These are phyloP conservation scores for Iris pallida DNA, from an alignment of 116 monocot genomes.

Conservation along the genomic window DNA sequence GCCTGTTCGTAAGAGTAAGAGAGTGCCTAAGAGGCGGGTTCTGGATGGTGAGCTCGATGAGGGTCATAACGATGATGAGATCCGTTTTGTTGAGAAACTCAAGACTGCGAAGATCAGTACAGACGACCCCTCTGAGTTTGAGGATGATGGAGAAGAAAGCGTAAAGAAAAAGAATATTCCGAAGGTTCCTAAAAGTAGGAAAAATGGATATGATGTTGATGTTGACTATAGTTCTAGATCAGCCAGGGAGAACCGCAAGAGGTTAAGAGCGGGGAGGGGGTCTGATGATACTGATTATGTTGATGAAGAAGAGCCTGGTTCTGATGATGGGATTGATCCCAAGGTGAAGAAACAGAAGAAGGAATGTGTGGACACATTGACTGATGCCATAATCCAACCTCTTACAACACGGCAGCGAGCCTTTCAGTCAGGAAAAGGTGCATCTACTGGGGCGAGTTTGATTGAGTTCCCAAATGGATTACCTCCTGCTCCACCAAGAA, in stretches of 20 bases:
- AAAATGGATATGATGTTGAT: slow-evolving; percentile 30
- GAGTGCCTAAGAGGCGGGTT: slow-evolving; percentile 58
- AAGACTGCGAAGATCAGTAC: slow-evolving; percentile 27
- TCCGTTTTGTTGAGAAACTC: slow-evolving; percentile 44
- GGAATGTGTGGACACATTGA: slow-evolving; percentile 20
- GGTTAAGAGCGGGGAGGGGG: slow-evolving; percentile 27
- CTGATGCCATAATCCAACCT: slow-evolving; percentile 43
- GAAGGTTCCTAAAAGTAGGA: slow-evolving; percentile 22
- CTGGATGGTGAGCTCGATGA: slow-evolving; percentile 52
- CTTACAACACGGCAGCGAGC: slow-evolving; percentile 86
- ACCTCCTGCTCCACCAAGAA: slow-evolving; percentile 75
- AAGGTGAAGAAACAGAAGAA: slow-evolving; percentile 29
- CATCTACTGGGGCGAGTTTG: slow-evolving; percentile 38
- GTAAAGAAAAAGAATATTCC: slow-evolving; percentile 24
- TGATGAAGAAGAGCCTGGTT: slow-evolving; percentile 56
- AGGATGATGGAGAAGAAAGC: slow-evolving; percentile 22
- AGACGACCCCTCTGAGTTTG: slow-evolving; percentile 17
- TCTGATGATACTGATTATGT: slow-evolving; percentile 30
- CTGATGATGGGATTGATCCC: slow-evolving; percentile 36
- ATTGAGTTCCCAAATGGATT: slow-evolving; percentile 88
- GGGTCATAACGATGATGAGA: slow-evolving; percentile 49
- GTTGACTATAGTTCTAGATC: slow-evolving; percentile 21
- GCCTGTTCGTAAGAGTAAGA: slow-evolving; percentile 69
- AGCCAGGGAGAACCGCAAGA: slow-evolving; percentile 26
- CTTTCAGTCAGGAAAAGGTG: slow-evolving; percentile 63